Percentiles rank a stretch among this genome's conserved stretches.
These are phyloP conservation scores for Chlorella sp. DNA, from an alignment of 139 green algal species.

Conservation along the genomic window DNA sequence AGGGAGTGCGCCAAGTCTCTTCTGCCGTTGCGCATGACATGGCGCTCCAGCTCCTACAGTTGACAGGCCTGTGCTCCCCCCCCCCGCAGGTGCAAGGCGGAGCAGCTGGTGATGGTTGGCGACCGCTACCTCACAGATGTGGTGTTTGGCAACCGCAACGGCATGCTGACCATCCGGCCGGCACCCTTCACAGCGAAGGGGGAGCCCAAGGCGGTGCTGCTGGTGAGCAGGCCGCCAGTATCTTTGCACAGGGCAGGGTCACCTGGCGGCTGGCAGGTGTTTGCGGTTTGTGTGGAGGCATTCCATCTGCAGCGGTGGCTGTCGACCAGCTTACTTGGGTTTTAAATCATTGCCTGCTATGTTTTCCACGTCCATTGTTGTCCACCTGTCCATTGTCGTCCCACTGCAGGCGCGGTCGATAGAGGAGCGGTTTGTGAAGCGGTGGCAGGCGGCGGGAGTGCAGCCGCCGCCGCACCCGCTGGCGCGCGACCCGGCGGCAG, in stretches of 20 bases:
- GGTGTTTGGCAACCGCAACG: constrained; percentile 88
- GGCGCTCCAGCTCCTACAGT: no score
- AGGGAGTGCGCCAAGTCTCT: neutral
- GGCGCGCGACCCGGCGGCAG: neutral
- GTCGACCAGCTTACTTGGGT: no score
- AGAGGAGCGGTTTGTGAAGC: constrained; percentile 63
- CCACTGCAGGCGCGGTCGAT: constrained; percentile 54
- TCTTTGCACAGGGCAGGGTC: no score
- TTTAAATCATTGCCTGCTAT: no score
- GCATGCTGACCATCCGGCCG: constrained; percentile 86
- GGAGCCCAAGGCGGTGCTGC: constrained; percentile 68
- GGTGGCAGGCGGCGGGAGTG: constrained; percentile 56
- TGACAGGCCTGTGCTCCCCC: neutral
- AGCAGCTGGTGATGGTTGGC: constrained; percentile 83
- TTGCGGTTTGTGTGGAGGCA: no score
- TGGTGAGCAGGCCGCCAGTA: constrained; percentile 42
- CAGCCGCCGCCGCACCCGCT: constrained; percentile 55
- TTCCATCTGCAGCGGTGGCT: no score
- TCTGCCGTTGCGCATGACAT: no score
- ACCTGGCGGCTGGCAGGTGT: no score
- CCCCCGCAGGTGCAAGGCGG: constrained; percentile 57
- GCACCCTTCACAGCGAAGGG: constrained; percentile 69
- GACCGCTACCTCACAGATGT: constrained; percentile 93
- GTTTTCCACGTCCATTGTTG: no score
- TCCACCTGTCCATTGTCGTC: no score